Evolutionary conservation across 2,329 filamentous ascomycete species (phyloP).

Genomic region (Phyllosticta capitalensis): DNA sequence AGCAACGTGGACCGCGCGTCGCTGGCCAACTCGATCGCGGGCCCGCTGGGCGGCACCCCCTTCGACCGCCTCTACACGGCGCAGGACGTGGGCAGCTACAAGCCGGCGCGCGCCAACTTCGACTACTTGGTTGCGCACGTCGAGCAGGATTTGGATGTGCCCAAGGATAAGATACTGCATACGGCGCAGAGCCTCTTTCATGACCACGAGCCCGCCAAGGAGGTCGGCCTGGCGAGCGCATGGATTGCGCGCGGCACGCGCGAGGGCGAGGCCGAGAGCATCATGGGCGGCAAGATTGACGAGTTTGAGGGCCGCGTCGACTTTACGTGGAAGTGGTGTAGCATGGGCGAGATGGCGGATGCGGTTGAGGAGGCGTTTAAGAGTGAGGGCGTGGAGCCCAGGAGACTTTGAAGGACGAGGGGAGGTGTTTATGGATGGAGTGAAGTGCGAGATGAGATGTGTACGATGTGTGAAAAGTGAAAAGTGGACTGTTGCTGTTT

Average conservation of each 20-base stretch:
- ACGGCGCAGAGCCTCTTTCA: conserved; percentile 59
- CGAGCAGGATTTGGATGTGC: conserved; percentile 45
- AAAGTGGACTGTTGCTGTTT: too few relatives aligned
- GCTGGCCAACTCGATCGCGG: conserved; percentile 40
- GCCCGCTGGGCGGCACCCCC: conserved; percentile 42
- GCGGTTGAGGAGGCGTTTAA: conserved; percentile 36
- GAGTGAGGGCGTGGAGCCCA: conserved; percentile 6
- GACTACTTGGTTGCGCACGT: conserved; percentile 51
- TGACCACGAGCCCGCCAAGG: conserved; percentile 57
- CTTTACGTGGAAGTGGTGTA: conserved; percentile 50
- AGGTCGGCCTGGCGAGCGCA: conserved; percentile 49
- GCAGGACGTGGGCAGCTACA: conserved; percentile 62
- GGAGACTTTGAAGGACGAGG: background rate
- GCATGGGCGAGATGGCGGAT: conserved; percentile 51
- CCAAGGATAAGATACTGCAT: conserved; percentile 51
- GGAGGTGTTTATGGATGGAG: too few relatives aligned
- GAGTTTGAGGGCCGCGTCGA: conserved; percentile 19
- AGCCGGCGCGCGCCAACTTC: conserved; percentile 57
- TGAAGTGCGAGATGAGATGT: background rate
- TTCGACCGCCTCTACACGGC: conserved; percentile 62
- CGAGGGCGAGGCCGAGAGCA: conserved; percentile 28
- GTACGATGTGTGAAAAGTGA: too few relatives aligned
- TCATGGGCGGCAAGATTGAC: conserved; percentile 36
- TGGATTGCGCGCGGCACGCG: conserved; percentile 52
- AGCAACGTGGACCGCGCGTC: conserved; percentile 50